phyloP scores from a whole-genome alignment of 495 filamentous ascomycete species.

The Xylaria flabelliformis region DNA sequence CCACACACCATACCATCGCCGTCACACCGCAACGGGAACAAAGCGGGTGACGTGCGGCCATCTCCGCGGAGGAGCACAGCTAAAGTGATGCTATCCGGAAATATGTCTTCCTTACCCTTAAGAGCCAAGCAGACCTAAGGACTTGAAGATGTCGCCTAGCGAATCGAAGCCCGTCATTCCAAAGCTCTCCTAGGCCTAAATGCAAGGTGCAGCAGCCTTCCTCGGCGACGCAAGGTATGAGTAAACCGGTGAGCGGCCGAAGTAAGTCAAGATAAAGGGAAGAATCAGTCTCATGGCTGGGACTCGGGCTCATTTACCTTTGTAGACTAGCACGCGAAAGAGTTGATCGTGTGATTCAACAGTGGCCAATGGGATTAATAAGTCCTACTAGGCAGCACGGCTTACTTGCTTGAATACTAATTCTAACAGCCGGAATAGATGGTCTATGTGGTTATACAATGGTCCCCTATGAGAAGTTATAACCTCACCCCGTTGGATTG shows the following conservation, averaged over 20 bases:
- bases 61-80: constrained; percentile 15
- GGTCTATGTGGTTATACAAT: not conserved
- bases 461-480: not conserved
- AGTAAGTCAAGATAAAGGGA: not conserved
- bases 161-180: constrained; percentile 6
- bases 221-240: not conserved
- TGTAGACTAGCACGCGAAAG: not conserved
- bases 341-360: not conserved
- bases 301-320: not conserved
- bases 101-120: not conserved
- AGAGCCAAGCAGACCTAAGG: not conserved
- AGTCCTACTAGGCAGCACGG: not conserved
- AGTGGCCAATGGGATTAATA: not conserved
- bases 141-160: not conserved
- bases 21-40: constrained; percentile 6
- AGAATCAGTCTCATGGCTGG: not conserved
- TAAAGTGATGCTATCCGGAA: not conserved
- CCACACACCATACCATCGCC: constrained; percentile 14
- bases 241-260: not conserved
- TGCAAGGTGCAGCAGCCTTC: not conserved
- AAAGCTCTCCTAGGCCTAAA: not conserved
- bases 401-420: not conserved
- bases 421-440: not conserved
- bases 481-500: not conserved
- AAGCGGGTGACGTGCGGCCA: not conserved